These are phyloP conservation scores for Penicillium parvum DNA, from an alignment of 495 filamentous ascomycete species.

Conservation along the genomic window DNA sequence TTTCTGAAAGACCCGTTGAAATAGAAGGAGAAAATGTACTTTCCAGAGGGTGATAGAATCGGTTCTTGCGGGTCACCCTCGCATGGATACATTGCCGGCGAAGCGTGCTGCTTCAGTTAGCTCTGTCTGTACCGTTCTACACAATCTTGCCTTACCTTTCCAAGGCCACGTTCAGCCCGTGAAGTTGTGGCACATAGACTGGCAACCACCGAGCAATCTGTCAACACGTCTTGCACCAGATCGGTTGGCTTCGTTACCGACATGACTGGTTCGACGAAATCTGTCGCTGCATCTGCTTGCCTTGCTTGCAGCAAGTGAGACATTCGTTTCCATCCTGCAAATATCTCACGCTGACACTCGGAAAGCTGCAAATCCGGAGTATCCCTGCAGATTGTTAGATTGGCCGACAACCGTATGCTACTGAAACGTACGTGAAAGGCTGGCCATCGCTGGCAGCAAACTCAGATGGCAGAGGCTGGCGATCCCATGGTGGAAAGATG, in stretches of 20 bases:
- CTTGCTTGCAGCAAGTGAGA: slow-evolving; percentile 42
- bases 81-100: slow-evolving; percentile 69
- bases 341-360: slow-evolving; percentile 59
- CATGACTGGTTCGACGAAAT: slow-evolving; percentile 46
- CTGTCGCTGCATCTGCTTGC: slow-evolving; percentile 3
- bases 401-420: background rate
- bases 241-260: slow-evolving; percentile 54
- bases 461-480: slow-evolving; percentile 47
- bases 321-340: slow-evolving; percentile 79
- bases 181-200: slow-evolving; percentile 81
- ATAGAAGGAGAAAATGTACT: slow-evolving; percentile 86
- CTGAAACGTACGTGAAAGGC: slow-evolving; percentile 51
- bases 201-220: slow-evolving; percentile 95
- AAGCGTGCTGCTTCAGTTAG: slow-evolving; percentile 54
- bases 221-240: slow-evolving; percentile 87
- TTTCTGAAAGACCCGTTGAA: slow-evolving; percentile 92
- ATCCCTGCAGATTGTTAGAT: slow-evolving; percentile 51
- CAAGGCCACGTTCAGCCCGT: slow-evolving; percentile 56
- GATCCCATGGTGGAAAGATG: slow-evolving; percentile 77
- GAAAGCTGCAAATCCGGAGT: slow-evolving; percentile 65
- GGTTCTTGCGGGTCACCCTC: slow-evolving; percentile 53
- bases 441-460: slow-evolving; percentile 36
- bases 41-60: slow-evolving; percentile 66
- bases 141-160: slow-evolving; percentile 43
- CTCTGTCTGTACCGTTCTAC: background rate